Conservation (phyloP, 129 eudicot genomes). For the Flaveria linearis region DNA sequence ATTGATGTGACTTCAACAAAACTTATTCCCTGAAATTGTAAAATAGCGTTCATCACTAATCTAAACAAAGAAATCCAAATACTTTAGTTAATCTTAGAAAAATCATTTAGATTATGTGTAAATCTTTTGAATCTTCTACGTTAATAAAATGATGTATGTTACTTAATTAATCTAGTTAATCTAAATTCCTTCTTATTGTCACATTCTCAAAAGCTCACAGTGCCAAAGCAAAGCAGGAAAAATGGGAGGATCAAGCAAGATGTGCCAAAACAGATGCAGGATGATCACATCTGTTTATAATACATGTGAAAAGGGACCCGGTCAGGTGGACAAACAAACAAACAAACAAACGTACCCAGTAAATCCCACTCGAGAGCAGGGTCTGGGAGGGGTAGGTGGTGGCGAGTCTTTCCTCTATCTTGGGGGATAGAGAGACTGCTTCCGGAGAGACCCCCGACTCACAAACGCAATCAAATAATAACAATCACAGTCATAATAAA, state of each 20-base stretch:
- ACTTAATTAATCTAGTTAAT: neutral
- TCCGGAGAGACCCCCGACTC: too few species aligned
- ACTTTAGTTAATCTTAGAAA: neutral
- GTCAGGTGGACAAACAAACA: neutral
- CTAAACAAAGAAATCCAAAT: neutral
- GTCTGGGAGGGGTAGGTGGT: too few species aligned
- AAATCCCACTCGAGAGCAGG: too few species aligned
- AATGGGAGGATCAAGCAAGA: neutral
- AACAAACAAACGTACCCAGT: too few species aligned
- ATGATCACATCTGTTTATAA: neutral
- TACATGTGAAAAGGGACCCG: neutral
- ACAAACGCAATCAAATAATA: too few species aligned
- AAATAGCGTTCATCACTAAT: neutral
- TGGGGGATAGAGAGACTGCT: too few species aligned
- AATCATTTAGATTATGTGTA: neutral
- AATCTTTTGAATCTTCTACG: neutral
- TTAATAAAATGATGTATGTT: neutral
- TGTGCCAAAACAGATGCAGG: neutral
- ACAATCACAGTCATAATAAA: too few species aligned
- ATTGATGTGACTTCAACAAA: slow-evolving; percentile 20
- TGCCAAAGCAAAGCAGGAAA: neutral
- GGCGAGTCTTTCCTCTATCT: too few species aligned
- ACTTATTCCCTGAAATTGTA: slow-evolving; percentile 26
- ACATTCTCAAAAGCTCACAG: neutral
- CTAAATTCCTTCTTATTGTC: neutral